These are phyloP conservation scores for Alternaria postmessia DNA, from an alignment of 2,329 filamentous ascomycete genomes.

Conservation along the genomic window DNA sequence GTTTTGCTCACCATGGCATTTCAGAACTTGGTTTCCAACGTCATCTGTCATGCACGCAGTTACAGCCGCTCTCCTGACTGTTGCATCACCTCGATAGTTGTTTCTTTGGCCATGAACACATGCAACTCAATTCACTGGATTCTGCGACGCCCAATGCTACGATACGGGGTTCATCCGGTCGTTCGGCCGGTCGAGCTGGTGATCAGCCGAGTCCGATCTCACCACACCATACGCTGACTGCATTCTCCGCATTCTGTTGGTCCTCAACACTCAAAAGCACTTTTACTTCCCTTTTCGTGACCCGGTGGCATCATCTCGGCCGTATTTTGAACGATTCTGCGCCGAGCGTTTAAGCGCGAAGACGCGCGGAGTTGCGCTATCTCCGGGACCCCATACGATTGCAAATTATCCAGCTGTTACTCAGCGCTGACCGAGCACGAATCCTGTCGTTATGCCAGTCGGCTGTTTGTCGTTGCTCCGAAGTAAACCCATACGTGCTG, in stretches of 20 bases:
- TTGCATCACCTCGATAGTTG: background rate
- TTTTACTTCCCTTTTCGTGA: slow-evolving; percentile 1
- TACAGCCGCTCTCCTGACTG: background rate
- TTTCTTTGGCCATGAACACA: slow-evolving; percentile 9
- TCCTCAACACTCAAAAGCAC: slow-evolving; percentile 10
- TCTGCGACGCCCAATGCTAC: slow-evolving; percentile 4
- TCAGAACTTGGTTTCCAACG: slow-evolving; percentile 2
- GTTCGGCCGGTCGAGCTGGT: slow-evolving; percentile 2
- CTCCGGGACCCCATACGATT: background rate
- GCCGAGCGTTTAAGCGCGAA: slow-evolving; percentile 4
- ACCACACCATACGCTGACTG: slow-evolving; percentile 1
- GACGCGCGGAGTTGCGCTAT: slow-evolving; percentile 2
- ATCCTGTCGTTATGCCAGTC: background rate
- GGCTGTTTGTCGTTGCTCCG: background rate
- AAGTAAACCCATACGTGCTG: background rate
- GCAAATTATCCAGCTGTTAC: background rate
- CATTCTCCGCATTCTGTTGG: slow-evolving; percentile 1
- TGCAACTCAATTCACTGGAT: slow-evolving; percentile 10
- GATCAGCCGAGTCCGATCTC: slow-evolving; percentile 5
- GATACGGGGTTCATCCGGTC: slow-evolving; percentile 8
- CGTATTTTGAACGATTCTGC: slow-evolving; percentile 4
- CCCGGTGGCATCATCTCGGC: background rate
- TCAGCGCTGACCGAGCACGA: slow-evolving; percentile 2
- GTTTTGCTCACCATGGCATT: slow-evolving; percentile 8
- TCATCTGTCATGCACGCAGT: slow-evolving; percentile 4